These are phyloP conservation scores for Garcia nutans DNA, from an alignment of 345 rosid genomes.

Conservation along the genomic window DNA sequence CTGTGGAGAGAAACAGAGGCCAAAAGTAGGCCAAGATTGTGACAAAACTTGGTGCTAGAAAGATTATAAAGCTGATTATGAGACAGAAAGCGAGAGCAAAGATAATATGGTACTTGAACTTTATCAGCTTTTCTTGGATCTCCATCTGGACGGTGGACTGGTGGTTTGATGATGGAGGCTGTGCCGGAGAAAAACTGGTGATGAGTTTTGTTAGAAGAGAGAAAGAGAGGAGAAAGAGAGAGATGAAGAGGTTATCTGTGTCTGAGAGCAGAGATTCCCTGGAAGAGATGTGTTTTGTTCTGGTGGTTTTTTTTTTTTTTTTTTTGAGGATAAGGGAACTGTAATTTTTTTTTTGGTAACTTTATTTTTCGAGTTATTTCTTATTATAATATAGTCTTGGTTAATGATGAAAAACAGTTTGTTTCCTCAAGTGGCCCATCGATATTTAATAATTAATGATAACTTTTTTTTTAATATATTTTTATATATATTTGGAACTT, in stretches of 20 bases:
- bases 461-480: too few species aligned
- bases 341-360: constrained; percentile 5
- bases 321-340: not conserved
- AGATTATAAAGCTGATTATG: constrained; percentile 33
- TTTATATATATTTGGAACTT: too few species aligned
- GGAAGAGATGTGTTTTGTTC: not conserved
- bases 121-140: constrained; percentile 57
- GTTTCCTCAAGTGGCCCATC: constrained; percentile 14
- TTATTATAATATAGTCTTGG: too few species aligned
- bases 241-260: not conserved
- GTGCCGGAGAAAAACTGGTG: not conserved
- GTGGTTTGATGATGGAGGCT: not conserved
- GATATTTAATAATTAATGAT: too few species aligned
- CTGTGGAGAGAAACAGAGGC: constrained; percentile 89
- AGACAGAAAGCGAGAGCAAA: constrained; percentile 32
- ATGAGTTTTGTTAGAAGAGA: not conserved
- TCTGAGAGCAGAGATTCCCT: constrained; percentile 35
- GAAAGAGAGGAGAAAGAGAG: too few species aligned
- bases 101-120: constrained; percentile 57
- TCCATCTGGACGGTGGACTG: constrained; percentile 39
- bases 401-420: too few species aligned
- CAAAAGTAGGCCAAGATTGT: constrained; percentile 74
- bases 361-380: not conserved
- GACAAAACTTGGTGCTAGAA: constrained; percentile 69
- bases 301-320: too few species aligned